Evolutionary conservation across 2,329 filamentous ascomycete genomes (phyloP).

Genomic region (Diaporthe vexans): DNA sequence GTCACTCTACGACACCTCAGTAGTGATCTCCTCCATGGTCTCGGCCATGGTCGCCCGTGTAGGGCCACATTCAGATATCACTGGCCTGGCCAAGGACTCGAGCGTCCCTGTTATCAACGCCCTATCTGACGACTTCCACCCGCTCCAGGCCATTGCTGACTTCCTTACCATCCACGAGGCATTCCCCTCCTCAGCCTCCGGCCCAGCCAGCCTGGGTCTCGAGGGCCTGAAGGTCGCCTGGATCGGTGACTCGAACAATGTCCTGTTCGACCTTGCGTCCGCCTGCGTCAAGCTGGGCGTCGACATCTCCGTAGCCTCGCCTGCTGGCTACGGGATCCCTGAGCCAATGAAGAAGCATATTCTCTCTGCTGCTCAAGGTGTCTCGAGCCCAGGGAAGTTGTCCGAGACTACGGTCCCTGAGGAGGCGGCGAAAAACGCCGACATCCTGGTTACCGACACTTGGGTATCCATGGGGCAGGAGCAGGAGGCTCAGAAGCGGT

Average conservation of each 20-base stretch:
- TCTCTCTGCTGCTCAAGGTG: conserved; percentile 68
- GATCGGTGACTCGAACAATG: conserved; percentile 97
- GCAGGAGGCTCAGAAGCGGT: conserved; percentile 80
- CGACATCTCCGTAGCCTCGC: conserved; percentile 88
- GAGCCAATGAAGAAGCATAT: conserved; percentile 81
- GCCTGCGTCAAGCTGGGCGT: conserved; percentile 90
- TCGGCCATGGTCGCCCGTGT: conserved; percentile 87
- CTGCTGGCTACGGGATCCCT: conserved; percentile 87
- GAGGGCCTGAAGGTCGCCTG: conserved; percentile 92
- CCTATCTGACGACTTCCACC: conserved; percentile 91
- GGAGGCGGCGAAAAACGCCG: conserved; percentile 86
- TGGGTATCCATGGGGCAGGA: conserved; percentile 99
- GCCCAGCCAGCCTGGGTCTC: conserved; percentile 69
- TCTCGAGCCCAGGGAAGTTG: conserved; percentile 74
- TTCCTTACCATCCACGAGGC: conserved; percentile 90
- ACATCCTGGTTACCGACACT: conserved; percentile 95
- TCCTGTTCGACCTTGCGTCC: conserved; percentile 93
- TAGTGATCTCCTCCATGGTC: conserved; percentile 95
- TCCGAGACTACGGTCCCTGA: conserved; percentile 84
- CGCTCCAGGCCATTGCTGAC: conserved; percentile 94
- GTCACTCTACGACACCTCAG: conserved; percentile 90
- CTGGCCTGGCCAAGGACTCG: conserved; percentile 78
- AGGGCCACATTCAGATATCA: conserved; percentile 81
- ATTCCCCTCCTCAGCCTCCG: conserved; percentile 65
- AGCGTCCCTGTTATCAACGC: conserved; percentile 88